phyloP scores from a whole-genome alignment of 164 flowering plant species.

The Buxus sempervirens region DNA sequence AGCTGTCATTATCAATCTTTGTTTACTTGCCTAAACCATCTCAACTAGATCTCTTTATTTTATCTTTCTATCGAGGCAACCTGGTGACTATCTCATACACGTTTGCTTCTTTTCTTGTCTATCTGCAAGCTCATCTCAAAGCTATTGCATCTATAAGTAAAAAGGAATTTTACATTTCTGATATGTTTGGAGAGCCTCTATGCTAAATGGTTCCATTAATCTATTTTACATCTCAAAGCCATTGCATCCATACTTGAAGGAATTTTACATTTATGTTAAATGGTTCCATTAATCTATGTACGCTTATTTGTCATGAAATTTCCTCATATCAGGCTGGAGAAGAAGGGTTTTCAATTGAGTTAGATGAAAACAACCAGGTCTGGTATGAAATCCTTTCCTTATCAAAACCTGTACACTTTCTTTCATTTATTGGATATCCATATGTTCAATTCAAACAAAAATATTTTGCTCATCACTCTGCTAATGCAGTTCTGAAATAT shows the following conservation, averaged over 20 bases:
- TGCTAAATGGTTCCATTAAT: conserved; percentile 3
- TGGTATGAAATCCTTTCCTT: conserved; percentile 94
- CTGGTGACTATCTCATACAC: too few relatives aligned
- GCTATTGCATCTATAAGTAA: too few relatives aligned
- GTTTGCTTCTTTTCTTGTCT: too few relatives aligned
- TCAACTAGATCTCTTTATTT: too few relatives aligned
- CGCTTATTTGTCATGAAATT: conserved; percentile 1
- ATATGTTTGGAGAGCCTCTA: too few relatives aligned
- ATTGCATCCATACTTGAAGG: too few relatives aligned
- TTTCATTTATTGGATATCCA: conserved; percentile 73
- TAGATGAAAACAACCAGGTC: conserved; percentile 79
- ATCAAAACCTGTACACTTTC: conserved; percentile 81
- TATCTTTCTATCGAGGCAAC: too few relatives aligned
- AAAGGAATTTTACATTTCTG: not conserved
- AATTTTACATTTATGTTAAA: not conserved
- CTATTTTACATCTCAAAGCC: not conserved
- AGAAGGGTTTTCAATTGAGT: conserved; percentile 82
- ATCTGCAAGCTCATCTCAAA: too few relatives aligned
- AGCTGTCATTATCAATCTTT: too few relatives aligned
- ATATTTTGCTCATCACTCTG: conserved; percentile 65
- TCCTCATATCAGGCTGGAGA: conserved; percentile 74
- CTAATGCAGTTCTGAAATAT: conserved; percentile 49
- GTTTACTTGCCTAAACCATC: too few relatives aligned
- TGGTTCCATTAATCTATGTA: conserved; percentile 1
- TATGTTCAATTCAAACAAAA: conserved; percentile 70